These are phyloP conservation scores for Mimosa bimucronata DNA, from an alignment of 306 rosid species.

Conservation along the genomic window DNA sequence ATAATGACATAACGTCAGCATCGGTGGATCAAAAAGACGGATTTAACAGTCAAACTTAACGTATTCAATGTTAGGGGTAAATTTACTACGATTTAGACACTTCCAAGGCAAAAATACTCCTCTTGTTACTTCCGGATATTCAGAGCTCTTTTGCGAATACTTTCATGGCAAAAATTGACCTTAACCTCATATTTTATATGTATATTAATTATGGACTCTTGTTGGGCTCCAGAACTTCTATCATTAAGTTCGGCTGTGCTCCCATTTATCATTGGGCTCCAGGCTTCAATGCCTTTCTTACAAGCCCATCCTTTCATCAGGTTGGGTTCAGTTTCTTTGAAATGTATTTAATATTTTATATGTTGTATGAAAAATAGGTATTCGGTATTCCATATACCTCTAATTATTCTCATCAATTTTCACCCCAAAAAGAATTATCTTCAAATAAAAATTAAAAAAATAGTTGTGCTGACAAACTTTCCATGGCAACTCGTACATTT, in stretches of 20 bases:
- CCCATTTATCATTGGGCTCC: background rate
- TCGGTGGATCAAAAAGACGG: no score
- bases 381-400: background rate
- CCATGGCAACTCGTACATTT: background rate
- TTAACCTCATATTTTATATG: no score
- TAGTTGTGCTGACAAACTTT: background rate
- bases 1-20: no score
- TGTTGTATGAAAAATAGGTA: background rate
- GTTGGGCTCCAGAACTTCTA: background rate
- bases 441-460: background rate
- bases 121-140: no score
- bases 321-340: background rate
- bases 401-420: background rate
- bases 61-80: no score
- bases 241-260: background rate
- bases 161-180: no score
- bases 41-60: no score
- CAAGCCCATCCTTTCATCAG: background rate
- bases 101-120: no score
- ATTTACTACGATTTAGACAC: no score
- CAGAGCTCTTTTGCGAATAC: no score
- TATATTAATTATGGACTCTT: background rate
- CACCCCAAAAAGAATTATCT: background rate
- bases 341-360: background rate
- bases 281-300: background rate